These are phyloP conservation scores for Priceomyces carsonii DNA, from an alignment of 805 yeast species.

Conservation along the genomic window DNA sequence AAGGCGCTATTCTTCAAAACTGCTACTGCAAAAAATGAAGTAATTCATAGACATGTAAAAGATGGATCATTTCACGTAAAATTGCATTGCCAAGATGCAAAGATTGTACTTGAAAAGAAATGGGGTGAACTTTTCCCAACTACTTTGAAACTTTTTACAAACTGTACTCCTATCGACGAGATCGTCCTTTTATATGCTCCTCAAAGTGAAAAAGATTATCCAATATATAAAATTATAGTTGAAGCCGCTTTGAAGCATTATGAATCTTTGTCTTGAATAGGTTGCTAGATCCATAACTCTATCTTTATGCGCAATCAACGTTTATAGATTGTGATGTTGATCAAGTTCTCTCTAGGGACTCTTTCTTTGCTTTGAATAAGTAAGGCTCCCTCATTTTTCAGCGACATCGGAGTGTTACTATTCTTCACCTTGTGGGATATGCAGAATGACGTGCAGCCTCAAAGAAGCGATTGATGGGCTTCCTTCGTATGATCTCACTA, in stretches of 20 bases:
- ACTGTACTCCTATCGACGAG: background rate
- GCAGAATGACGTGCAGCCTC: too few relatives aligned
- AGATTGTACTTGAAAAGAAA: constrained; percentile 2
- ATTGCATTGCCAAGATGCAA: constrained; percentile 2
- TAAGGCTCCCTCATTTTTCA: too few relatives aligned
- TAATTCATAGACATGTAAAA: constrained; percentile 7
- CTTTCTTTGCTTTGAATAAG: too few relatives aligned
- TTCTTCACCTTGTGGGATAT: too few relatives aligned
- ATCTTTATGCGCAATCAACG: too few relatives aligned
- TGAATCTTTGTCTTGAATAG: background rate
- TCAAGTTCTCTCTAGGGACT: too few relatives aligned
- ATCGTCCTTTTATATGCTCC: constrained; percentile 1
- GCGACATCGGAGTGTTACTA: too few relatives aligned
- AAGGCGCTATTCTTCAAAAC: constrained; percentile 3
- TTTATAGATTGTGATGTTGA: too few relatives aligned
- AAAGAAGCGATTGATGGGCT: too few relatives aligned
- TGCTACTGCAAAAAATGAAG: constrained; percentile 1
- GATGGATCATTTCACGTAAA: constrained; percentile 8
- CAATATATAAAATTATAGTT: background rate
- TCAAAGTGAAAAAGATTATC: background rate
- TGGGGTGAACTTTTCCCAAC: constrained; percentile 8
- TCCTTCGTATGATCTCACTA: too few relatives aligned
- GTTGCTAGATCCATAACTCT: too few relatives aligned
- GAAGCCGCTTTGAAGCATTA: background rate
- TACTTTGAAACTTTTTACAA: too few relatives aligned